Evolutionary conservation across 306 rosid genomes (phyloP), one percentile per base, ranked within the genome.

Genomic region (Cucurbita moschata): DNA sequence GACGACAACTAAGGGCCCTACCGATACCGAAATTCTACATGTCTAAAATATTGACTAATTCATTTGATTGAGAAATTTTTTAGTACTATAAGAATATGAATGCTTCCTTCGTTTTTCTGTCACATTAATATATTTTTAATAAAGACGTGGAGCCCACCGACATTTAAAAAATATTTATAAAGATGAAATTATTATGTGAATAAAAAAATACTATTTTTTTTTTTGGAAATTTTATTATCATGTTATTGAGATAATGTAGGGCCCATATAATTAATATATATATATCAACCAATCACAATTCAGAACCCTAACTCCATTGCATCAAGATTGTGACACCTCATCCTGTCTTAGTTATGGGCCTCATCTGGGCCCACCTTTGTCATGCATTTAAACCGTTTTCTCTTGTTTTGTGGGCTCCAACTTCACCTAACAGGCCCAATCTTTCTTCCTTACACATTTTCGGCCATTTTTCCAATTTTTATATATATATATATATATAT

Each of bases 361-460:
- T 7, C 44, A 1, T 21, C 1, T n/a, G 30, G 69, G 18, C 59
- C 72, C 65, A 75, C 43, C 23, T 77, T 49, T 72, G 38, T 71
- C 73, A 39, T 40, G n/a, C 73, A 19, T 66, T 40, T n/a, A 61
- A 61, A 44, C 38, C 53, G 13, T 54, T 54, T 9, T 6, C 60
- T 62, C 68, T 77, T 0, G 15, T 8, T 18, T 26, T 18, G 79
- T 74, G 79, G 84, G 77, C 63, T 72, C 81, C 76, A 68, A 51
- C 19, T 63, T 37, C 62, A 81, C 82, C 80, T 21, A 79, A 63
- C 57, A 23, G 46, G 57, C 68, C 72, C 76, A 75, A 78, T 75
- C 35, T 69, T 63, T 14, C 69, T 11, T 16, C 47, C 26, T 40
- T 10, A 42, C 55, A 42, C 39, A 67, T 67, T 67, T 67, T 67